Evolutionary conservation across 768 basidiomycete genomes (phyloP), one percentile per base, ranked within the genome.

Genomic region (Russula earlei): DNA sequence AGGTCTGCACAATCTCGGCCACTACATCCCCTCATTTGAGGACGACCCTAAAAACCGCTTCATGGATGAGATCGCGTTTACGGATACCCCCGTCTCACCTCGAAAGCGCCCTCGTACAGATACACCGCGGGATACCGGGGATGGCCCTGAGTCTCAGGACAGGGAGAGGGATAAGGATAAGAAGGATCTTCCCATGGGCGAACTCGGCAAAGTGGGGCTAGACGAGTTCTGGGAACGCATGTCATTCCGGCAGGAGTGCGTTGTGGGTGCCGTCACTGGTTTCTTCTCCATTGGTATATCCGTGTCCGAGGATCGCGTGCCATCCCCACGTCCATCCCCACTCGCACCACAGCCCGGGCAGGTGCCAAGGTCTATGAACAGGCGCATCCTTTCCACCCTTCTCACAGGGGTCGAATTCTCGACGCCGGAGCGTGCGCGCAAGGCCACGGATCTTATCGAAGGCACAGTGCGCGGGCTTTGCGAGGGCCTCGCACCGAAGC

Each of bases 191-290:
- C 62, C 68, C 65, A 61, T 65, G 50, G 82, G 79, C 45, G 81
- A 84, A 64, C 72, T 90, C 50, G 72, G 67, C 15, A 78, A 73
- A 59, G 84, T 90, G 47, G 70, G 72, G 0, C 64, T 79, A 37
- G 85, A 85, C 38, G 94, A 96, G 66, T 99, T 94, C 69, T 99
- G 95, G 94, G 93, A 96, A 70, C 80, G 92, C 15, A 93, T 99
- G 87, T 91, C 85, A 38, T 95, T 89, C 69, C 79, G 96, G 25
- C 95, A 97, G 67, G 96, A 99, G 70, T 97, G 95, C 66, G 78
- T 87, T 43, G 79, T 84, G 34, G 93, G 94, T 2, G 87, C 89
- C 2, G 80, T 95, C 15, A 97, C 93, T 3, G 95, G 89, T 0
- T 99, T 99, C 73, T 97, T 97, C 67, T 79, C 81, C n/a, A 63